phyloP scores from a whole-genome alignment of 108 stramenopile genomes.

The Mayamaea pseudoterrestris region DNA sequence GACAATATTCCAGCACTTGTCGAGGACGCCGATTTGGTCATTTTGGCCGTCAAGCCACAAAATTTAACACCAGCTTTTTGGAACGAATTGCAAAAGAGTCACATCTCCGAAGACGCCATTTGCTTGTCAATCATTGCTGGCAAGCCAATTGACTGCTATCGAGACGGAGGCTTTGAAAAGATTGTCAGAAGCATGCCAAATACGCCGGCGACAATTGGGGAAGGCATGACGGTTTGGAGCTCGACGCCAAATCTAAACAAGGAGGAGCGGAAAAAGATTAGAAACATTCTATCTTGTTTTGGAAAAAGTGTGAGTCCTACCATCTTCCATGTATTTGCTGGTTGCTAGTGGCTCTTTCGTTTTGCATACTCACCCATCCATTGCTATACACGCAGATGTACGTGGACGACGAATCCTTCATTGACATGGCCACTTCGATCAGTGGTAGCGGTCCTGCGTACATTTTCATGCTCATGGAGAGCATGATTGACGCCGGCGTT shows the following conservation, averaged over 20 bases:
- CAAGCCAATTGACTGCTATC: constrained; percentile 30
- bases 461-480: constrained; percentile 86
- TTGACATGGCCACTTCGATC: constrained; percentile 87
- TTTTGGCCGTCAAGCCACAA: constrained; percentile 88
- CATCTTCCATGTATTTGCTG: no score
- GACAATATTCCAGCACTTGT: constrained; percentile 27
- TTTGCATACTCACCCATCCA: not conserved
- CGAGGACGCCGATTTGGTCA: constrained; percentile 60
- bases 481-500: constrained; percentile 82
- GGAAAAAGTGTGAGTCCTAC: constrained; percentile 62
- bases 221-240: constrained; percentile 77
- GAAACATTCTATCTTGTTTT: constrained; percentile 46
- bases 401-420: constrained; percentile 80
- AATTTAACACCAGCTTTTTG: constrained; percentile 42
- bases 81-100: constrained; percentile 17
- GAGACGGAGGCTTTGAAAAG: constrained; percentile 27
- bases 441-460: constrained; percentile 88
- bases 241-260: constrained; percentile 58
- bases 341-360: no score
- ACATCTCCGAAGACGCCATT: constrained; percentile 10
- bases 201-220: constrained; percentile 78
- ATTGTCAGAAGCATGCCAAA: constrained; percentile 92
- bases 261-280: constrained; percentile 41
- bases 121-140: constrained; percentile 46
- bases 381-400: constrained; percentile 26